Conservation (phyloP, 169 alveolate genomes). For the Theileria orientalis region DNA sequence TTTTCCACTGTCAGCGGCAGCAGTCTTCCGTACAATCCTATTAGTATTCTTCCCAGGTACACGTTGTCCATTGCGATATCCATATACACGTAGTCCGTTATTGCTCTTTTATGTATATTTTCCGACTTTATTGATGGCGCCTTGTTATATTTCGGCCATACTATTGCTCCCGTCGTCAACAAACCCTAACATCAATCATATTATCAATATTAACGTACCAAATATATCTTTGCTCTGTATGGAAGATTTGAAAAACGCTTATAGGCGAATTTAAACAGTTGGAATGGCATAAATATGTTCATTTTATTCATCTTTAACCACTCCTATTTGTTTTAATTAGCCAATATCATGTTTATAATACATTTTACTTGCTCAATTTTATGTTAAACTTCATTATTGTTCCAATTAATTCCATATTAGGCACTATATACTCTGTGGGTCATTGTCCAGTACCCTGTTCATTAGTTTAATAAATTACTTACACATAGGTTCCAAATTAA, state of each 20-base stretch:
- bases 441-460: no score
- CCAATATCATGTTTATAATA: no score
- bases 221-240: neutral
- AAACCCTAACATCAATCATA: neutral
- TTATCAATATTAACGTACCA: neutral
- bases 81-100: slow-evolving; percentile 75
- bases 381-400: neutral
- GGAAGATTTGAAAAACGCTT: neutral
- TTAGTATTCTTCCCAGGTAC: slow-evolving; percentile 71
- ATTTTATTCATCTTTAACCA: no score
- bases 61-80: slow-evolving; percentile 70
- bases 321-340: no score
- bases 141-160: slow-evolving; percentile 14
- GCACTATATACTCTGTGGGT: no score
- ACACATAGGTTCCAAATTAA: no score
- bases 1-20: slow-evolving; percentile 75
- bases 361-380: no score
- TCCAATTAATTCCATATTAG: no score
- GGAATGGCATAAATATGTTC: slow-evolving; percentile 9
- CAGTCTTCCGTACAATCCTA: slow-evolving; percentile 74
- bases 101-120: slow-evolving; percentile 28
- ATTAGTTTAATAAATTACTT: no score
- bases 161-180: neutral
- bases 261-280: slow-evolving; percentile 5
- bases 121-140: slow-evolving; percentile 5